Conservation (phyloP, 169 alveolate genomes). For the Cyclospora cayetanensis region DNA sequence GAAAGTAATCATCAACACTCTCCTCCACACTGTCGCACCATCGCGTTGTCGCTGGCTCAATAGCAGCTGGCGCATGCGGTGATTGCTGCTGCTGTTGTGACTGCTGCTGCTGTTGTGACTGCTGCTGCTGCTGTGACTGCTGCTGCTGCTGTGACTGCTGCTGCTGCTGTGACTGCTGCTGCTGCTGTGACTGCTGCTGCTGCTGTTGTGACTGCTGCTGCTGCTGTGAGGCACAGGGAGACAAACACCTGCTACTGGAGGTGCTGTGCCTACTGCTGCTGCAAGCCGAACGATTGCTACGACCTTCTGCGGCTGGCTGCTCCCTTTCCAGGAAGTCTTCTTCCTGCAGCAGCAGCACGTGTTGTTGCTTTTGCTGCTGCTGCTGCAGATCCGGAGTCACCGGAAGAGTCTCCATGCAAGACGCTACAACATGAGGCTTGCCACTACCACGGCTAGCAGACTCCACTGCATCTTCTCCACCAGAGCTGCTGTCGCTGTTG, state of each 20-base stretch:
- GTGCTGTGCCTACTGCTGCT: not conserved
- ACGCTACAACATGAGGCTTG: not conserved
- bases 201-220: slow-evolving; percentile 26
- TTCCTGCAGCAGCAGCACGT: not conserved
- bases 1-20: not conserved
- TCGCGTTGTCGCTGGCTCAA: not conserved
- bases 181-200: slow-evolving; percentile 1
- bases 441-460: not conserved
- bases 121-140: slow-evolving; percentile 7
- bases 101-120: slow-evolving; percentile 14
- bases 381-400: not conserved
- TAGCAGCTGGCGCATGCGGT: slow-evolving; percentile 5
- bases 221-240: not conserved
- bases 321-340: not conserved
- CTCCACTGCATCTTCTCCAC: not conserved
- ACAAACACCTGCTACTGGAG: not conserved
- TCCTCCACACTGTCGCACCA: slow-evolving; percentile 13
- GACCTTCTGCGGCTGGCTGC: not conserved
- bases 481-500: slow-evolving; percentile 28
- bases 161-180: not conserved
- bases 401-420: not conserved
- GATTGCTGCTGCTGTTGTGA: not conserved
- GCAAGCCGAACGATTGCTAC: not conserved
- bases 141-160: not conserved
- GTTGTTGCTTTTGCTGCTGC: not conserved